Conservation (phyloP, 164 flowering plant genomes). For the Pachysandra terminalis region DNA sequence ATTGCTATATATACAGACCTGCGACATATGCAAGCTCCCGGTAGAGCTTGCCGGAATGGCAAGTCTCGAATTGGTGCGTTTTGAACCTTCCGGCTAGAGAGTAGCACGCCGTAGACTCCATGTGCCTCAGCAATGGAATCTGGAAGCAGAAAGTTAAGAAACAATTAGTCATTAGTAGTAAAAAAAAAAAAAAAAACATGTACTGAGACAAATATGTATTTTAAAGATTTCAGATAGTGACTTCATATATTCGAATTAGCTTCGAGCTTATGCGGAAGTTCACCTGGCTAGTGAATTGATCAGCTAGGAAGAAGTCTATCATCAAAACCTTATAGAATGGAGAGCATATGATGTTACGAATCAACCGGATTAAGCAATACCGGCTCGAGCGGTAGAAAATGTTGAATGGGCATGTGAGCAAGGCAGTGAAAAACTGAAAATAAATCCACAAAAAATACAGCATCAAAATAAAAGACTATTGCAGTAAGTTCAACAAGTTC, state of each 20-base stretch:
- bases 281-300: conserved; percentile 84
- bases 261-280: neutral
- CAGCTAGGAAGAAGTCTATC: too few relatives aligned
- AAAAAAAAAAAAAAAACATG: too few relatives aligned
- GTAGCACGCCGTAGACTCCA: too few relatives aligned
- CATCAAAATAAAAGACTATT: neutral
- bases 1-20: conserved; percentile 84
- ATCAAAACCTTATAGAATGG: conserved; percentile 98
- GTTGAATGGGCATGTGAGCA: conserved; percentile 85
- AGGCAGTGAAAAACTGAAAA: conserved; percentile 45
- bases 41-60: conserved; percentile 63
- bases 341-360: conserved; percentile 88
- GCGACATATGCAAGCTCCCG: conserved; percentile 81
- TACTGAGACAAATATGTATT: too few relatives aligned
- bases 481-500: too few relatives aligned
- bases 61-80: conserved; percentile 55
- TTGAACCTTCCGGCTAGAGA: conserved; percentile 68
- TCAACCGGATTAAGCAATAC: conserved; percentile 67
- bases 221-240: too few relatives aligned
- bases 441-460: neutral
- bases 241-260: neutral
- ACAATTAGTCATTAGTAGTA: too few relatives aligned
- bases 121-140: too few relatives aligned
- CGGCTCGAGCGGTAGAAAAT: too few relatives aligned
- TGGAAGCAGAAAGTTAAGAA: too few relatives aligned